Evolutionary conservation across 2,329 filamentous ascomycete species (phyloP).

Genomic region (Waltergamsia citrina): DNA sequence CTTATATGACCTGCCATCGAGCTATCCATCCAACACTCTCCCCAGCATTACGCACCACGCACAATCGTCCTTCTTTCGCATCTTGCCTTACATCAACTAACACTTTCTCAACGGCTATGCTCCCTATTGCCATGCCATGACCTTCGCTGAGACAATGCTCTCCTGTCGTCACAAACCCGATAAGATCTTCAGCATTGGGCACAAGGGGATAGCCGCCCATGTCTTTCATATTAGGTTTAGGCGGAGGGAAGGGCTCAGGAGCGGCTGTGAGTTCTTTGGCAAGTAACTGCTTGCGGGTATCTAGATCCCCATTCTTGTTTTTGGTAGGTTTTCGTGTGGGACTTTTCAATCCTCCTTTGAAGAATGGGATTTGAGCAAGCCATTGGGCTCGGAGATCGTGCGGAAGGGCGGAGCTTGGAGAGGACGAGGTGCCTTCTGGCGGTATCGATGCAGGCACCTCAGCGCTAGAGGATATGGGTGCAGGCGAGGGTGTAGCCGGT

Average conservation of each 20-base stretch:
- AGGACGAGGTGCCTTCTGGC: constrained; percentile 9
- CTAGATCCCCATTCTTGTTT: not conserved
- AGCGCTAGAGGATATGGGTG: constrained; percentile 19
- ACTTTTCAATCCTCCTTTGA: not conserved
- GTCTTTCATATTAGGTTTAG: constrained; percentile 23
- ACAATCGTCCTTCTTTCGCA: constrained; percentile 43
- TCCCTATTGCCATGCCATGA: constrained; percentile 65
- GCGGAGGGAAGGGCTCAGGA: constrained; percentile 18
- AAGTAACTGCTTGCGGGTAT: constrained; percentile 28
- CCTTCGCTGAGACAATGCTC: constrained; percentile 74
- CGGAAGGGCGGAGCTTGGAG: constrained; percentile 21
- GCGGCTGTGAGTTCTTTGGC: constrained; percentile 37
- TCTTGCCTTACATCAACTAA: constrained; percentile 21
- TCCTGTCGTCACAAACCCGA: constrained; percentile 86
- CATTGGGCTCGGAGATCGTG: constrained; percentile 56
- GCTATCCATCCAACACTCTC: constrained; percentile 71
- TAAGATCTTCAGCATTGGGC: constrained; percentile 65
- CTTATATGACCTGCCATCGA: constrained; percentile 60
- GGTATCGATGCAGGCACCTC: constrained; percentile 38
- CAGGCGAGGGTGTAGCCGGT: constrained; percentile 24
- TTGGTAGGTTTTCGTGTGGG: not conserved
- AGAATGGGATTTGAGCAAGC: constrained; percentile 46
- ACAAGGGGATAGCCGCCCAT: constrained; percentile 57
- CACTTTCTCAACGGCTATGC: constrained; percentile 52
- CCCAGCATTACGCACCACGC: constrained; percentile 75